Evolutionary conservation across 2,329 filamentous ascomycete genomes (phyloP), one percentile per base, ranked within the genome.

Genomic region (Rutstroemia sydowiana): DNA sequence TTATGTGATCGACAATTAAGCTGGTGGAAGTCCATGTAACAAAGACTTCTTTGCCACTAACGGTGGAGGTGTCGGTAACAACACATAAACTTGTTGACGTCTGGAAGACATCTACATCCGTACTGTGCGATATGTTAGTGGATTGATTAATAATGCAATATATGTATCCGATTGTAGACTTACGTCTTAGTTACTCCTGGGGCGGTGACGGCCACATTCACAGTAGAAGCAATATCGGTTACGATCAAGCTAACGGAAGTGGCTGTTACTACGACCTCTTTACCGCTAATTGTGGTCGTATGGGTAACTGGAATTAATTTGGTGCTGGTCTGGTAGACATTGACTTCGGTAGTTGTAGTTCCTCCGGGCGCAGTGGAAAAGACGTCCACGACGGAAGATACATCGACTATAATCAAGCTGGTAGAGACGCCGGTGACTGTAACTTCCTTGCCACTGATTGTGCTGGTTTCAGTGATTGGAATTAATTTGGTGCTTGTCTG

Each of bases 401-500:
- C 32, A 7, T 61, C 63, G 18, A 53, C 57, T 50, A 55, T 54
- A n/a, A 61, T 47, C 1, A 58, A 60, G n/a, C 59, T 64, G 10
- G 55, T 59, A 6, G 21, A 18, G 1, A 57, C 61, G 30, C 54
- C 60, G 1, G 59, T 61, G 13, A 55, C 63, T 6, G 70, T 66
- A 0, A 71, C 63, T 3, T 68, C 69, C 40, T 66, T 61, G 28
- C 75, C 75, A 23, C 58, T 66, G 1, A 75, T 52, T 1, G 71
- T 74, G 64, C 70, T 71, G 30, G 73, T 74, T 61, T 73, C 67
- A 0, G 73, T 76, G 8, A 77, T 61, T 3, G 73, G 71, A 59
- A 70, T 73, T 13, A 73, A 62, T 18, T 65, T 69, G 11, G 73
- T 76, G 44, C 21, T 64, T 65, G 36, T 61, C 52, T 32, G 62